Conservation (phyloP, 2,329 filamentous ascomycete species). For the Penicillium griseofulvum region DNA sequence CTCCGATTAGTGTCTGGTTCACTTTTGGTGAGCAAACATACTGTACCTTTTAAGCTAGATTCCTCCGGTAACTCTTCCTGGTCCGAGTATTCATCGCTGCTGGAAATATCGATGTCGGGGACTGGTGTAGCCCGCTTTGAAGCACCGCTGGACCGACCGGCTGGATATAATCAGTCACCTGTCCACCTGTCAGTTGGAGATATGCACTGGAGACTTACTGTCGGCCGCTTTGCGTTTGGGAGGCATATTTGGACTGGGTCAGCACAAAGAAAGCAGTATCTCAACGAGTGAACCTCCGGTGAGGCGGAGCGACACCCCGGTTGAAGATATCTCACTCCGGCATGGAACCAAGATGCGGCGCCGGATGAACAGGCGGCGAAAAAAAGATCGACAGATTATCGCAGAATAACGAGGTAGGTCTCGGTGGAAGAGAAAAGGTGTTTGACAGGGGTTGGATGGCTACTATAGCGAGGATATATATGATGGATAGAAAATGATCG, state of each 20-base stretch:
- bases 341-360: conserved; percentile 19
- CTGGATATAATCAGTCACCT: conserved; percentile 33
- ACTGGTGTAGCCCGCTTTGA: conserved; percentile 50
- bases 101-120: conserved; percentile 47
- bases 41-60: conserved; percentile 48
- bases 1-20: conserved; percentile 20
- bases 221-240: conserved; percentile 67
- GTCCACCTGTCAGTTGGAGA: conserved; percentile 14
- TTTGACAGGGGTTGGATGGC: background rate
- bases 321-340: conserved; percentile 13
- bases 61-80: conserved; percentile 50
- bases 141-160: conserved; percentile 45
- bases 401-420: background rate
- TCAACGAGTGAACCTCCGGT: background rate
- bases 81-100: conserved; percentile 59
- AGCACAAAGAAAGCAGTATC: background rate
- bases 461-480: background rate
- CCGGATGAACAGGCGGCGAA: conserved; percentile 15
- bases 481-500: background rate
- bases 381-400: background rate
- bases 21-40: conserved; percentile 14
- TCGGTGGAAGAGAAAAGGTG: background rate
- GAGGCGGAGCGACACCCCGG: conserved; percentile 16
- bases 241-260: conserved; percentile 54
- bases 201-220: conserved; percentile 41